phyloP scores from a whole-genome alignment of 495 filamentous ascomycete species.

The Hypomontagnella monticulosa region DNA sequence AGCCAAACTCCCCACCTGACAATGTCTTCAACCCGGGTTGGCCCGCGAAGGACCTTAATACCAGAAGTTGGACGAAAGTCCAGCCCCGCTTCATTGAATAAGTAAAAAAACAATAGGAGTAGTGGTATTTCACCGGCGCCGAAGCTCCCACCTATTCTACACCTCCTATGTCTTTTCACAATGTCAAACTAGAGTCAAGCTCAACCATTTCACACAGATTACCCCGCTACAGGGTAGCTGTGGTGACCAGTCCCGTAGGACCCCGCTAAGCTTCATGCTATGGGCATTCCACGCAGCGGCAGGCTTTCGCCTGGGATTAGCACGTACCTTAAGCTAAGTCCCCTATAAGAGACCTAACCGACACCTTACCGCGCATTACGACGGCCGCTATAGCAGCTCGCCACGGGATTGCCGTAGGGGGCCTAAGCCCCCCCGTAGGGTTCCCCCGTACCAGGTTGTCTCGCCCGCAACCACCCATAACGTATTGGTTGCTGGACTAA shows the following conservation, averaged over 20 bases:
- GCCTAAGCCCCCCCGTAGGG: too few species aligned
- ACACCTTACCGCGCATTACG: not conserved
- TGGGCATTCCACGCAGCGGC: too few species aligned
- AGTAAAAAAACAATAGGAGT: conserved; percentile 11
- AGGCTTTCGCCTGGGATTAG: not conserved
- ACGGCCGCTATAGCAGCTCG: not conserved
- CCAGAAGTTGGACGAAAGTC: conserved; percentile 12
- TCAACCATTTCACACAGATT: too few species aligned
- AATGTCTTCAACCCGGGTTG: conserved; percentile 13
- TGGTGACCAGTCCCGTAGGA: too few species aligned
- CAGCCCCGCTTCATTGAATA: conserved; percentile 8
- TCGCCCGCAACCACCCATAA: too few species aligned
- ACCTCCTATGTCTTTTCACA: conserved; percentile 15
- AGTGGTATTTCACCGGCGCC: conserved; percentile 10
- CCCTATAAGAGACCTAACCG: too few species aligned
- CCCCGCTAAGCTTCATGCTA: too few species aligned
- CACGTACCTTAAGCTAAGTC: conserved; percentile 1
- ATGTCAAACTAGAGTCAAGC: conserved; percentile 15
- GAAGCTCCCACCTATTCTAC: conserved; percentile 14
- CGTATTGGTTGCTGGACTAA: too few species aligned
- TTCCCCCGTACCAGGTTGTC: too few species aligned
- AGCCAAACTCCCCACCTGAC: conserved; percentile 13
- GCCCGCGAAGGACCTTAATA: conserved; percentile 13
- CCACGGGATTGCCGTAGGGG: too few species aligned
- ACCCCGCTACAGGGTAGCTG: too few species aligned